Base-by-base conservation (phyloP, 2,329 filamentous ascomycete genomes). In the Chaetomiaceae sp. region DNA sequence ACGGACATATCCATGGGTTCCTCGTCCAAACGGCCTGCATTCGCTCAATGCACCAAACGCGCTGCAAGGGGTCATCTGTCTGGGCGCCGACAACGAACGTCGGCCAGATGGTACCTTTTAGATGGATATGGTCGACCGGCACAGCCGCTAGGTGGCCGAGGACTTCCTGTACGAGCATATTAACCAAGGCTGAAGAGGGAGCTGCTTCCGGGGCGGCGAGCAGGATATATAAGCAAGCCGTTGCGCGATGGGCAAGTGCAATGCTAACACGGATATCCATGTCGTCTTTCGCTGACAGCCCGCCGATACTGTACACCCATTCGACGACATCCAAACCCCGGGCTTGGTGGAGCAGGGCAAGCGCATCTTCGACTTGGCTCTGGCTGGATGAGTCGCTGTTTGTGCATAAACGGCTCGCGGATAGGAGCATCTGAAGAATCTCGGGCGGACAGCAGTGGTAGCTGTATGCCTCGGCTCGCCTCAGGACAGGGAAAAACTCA, bases 71-170 rank as follows among this genome's bases (percentile, higher is more conserved):
- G 5, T 75, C 70, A 38, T 69, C 70, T 0, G 75, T 73, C 49
- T 79, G 77, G 0, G 78, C 78, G 1, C 78, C 79, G 5, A 75
- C 76, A 5, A 82, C 70, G 49, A 83, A 82, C 0, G 78, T 74
- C 0, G 79, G 77, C 78, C 78, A 82, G 1, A 75, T 73, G 4
- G 77, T 79, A 0, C 76, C 78, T 58, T 82, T 82, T 67, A 80
- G 75, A 18, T 80, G 73, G 1, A 71, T 69, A 41, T 82, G 76
- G 2, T 74, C 68, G 8, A 74, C 69, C 0, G 73, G 72, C 2
- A 83, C 73, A 34, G 66, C 67, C 0, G 72, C 71, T 3, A 82
- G 66, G 23, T 79, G 73, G 2, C 71, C 52, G 6, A 79, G 69
- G 1, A 80, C 68, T 21, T 79, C 75, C 2, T 68, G 57, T 13